A percentile compares a stretch with the other conserved stretches of the same genome.
Evolutionary conservation across 2,329 filamentous ascomycete genomes (phyloP).

Genomic region (Diaporthe vaccinii): DNA sequence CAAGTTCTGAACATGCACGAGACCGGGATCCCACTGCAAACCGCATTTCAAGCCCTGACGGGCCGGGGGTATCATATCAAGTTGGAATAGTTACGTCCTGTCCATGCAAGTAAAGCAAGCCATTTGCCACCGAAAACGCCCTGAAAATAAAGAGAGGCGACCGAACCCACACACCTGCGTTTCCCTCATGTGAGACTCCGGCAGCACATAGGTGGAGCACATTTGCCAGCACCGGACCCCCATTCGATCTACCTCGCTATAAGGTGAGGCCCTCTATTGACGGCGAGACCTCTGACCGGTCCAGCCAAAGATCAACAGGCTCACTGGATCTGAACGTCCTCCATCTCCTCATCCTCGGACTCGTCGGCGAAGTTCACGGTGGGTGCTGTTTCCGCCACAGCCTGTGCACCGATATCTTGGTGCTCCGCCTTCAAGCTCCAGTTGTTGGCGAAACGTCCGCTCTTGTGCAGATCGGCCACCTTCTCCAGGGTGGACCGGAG

Average conservation of each 20-base stretch:
- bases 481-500: conserved; percentile 87
- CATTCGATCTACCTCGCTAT: not conserved
- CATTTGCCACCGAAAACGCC: conserved; percentile 16
- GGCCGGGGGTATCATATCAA: conserved; percentile 26
- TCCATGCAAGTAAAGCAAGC: conserved; percentile 19
- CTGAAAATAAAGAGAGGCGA: not conserved
- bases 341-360: conserved; percentile 78
- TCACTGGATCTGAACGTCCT: conserved; percentile 69
- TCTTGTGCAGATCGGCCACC: conserved; percentile 85
- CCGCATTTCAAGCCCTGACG: not conserved
- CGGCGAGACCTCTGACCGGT: not conserved
- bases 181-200: not conserved
- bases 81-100: conserved; percentile 17
- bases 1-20: not conserved
- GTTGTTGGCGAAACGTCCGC: conserved; percentile 85
- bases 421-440: conserved; percentile 86
- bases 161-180: not conserved
- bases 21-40: not conserved
- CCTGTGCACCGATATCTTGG: conserved; percentile 57
- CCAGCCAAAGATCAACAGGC: not conserved
- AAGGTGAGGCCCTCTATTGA: not conserved
- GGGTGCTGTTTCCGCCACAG: conserved; percentile 58
- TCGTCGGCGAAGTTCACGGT: conserved; percentile 66
- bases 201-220: not conserved
- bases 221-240: not conserved